Percentiles rank a stretch among this genome's conserved stretches.
Evolutionary conservation across 495 filamentous ascomycete species (phyloP).

Genomic region (Lentithecium fluviatile): DNA sequence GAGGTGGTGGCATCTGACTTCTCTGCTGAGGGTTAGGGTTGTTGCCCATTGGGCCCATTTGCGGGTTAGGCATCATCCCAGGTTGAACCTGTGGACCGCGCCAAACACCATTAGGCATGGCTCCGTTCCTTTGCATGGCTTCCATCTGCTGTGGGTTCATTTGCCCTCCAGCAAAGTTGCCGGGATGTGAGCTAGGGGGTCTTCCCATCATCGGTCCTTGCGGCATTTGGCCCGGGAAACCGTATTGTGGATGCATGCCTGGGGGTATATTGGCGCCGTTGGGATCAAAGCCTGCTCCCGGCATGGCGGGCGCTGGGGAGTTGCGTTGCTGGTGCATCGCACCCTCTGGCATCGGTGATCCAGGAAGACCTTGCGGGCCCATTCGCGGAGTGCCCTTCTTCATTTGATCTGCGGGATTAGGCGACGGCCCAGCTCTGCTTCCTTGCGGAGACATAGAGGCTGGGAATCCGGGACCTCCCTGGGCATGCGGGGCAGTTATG

Average conservation of each 20-base stretch:
- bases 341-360: slow-evolving; percentile 79
- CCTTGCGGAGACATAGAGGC: slow-evolving; percentile 80
- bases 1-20: slow-evolving; percentile 81
- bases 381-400: slow-evolving; percentile 90
- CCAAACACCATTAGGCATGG: slow-evolving; percentile 36
- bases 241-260: slow-evolving; percentile 38
- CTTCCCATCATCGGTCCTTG: slow-evolving; percentile 61
- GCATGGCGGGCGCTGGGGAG: slow-evolving; percentile 72
- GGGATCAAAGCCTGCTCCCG: slow-evolving; percentile 57
- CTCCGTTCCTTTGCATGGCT: slow-evolving; percentile 40
- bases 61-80: slow-evolving; percentile 34
- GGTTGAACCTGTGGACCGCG: slow-evolving; percentile 39
- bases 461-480: slow-evolving; percentile 53
- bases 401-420: slow-evolving; percentile 85
- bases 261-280: slow-evolving; percentile 59
- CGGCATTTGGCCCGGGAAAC: slow-evolving; percentile 48
- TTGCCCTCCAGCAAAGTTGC: slow-evolving; percentile 55
- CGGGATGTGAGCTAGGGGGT: slow-evolving; percentile 77
- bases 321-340: slow-evolving; percentile 68
- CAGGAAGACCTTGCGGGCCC: slow-evolving; percentile 66
- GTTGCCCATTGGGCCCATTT: slow-evolving; percentile 61
- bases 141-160: too few relatives aligned
- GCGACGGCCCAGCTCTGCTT: slow-evolving; percentile 77
- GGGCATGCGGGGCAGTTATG: slow-evolving; percentile 42
- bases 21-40: slow-evolving; percentile 66